Base-by-base conservation (phyloP, 768 basidiomycete genomes). In the Mycena belliarum region DNA sequence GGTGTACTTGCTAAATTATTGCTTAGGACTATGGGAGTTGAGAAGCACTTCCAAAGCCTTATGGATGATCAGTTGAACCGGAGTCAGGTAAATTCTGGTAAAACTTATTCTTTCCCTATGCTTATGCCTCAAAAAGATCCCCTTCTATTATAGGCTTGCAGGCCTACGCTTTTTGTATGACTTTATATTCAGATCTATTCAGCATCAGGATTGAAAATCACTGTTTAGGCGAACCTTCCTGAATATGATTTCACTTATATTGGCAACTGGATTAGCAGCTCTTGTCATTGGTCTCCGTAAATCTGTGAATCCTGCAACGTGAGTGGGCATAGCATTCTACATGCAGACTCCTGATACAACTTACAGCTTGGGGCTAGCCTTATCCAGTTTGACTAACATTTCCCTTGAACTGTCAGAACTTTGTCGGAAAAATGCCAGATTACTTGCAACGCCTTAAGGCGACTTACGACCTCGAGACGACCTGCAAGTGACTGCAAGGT, bases 141-240 rank as follows among this genome's bases (percentile, higher is more conserved):
- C 57, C 2, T 58, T 58, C 38, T 47, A 45, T 35, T 37, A 38
- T n/a, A 35, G 57, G 38, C 48, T 58, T 45, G 57, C 57, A n/a
- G 15, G 57, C 45, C 15, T 38, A 10, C 49, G 50, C 10, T 48
- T 58, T 28, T 42, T 58, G 57, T 58, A 25, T 41, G 57, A n/a
- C n/a, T n/a, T n/a, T n/a, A 32, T 38, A 9, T 10, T 25, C 40
- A 21, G n/a, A 21, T n/a, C 5, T n/a, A 12, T 6, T 16, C 26
- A n/a, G 20, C 9, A 12, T 20, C 28, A 28, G n/a, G 3, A 12
- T 4, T 20, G 41, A 51, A 25, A 57, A 25, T n/a, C 4, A 32
- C 6, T 6, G 6, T 32, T 26, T 33, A 58, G 57, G 45, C 57
- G 57, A 15, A 46, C 57, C 6, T 52, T 58, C 23, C 24, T 58